Base-by-base conservation (phyloP, 1,284 basidiomycete genomes). In the Inonotus hispidus region DNA sequence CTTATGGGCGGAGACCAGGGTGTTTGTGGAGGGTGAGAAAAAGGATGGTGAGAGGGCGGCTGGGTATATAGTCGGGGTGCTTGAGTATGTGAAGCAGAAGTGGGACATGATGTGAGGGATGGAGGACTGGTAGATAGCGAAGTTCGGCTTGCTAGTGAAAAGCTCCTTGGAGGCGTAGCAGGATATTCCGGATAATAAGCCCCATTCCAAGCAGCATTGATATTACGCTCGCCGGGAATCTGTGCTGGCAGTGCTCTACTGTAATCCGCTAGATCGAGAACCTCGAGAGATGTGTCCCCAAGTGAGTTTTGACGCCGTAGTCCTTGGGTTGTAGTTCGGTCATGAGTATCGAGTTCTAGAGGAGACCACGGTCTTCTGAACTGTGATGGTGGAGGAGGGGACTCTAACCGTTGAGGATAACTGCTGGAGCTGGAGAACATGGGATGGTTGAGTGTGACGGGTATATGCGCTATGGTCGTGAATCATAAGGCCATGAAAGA, bases 181-280 rank as follows among this genome's bases (percentile, higher is more conserved):
- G 75, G 76, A 65, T 77, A 75, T 16, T 72, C 65, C 38, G 72
- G 71, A 59, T 73, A 74, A 27, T 67, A 52, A 32, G 50, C 8
- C 13, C 27, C 19, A 62, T 65, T 71, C n/a, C 23, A 16, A 8
- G 52, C 7, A 19, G 37, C 38, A 45, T 41, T 45, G 16, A 11
- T 7, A 53, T 16, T 10, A 25, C 37, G 41, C n/a, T 39, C 54
- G 35, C 19, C 25, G 27, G 47, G 29, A 21, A 5, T 56, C 64
- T 70, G 13, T 0, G n/a, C 38, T 39, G 65, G 59, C 27, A 87
- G 73, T 29, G 79, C 82, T 63, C 69, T 73, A 8, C 83, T 77
- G 71, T 87, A 88, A 69, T 87, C 85, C 41, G 85, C 84, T 23
- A 88, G 77, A 71, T 88, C 86, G 59, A 87, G 77, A 2, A 85